Evolutionary conservation across 805 yeast genomes (phyloP), one percentile per base, ranked within the genome.

Genomic region (Gaillardinia entomophila): DNA sequence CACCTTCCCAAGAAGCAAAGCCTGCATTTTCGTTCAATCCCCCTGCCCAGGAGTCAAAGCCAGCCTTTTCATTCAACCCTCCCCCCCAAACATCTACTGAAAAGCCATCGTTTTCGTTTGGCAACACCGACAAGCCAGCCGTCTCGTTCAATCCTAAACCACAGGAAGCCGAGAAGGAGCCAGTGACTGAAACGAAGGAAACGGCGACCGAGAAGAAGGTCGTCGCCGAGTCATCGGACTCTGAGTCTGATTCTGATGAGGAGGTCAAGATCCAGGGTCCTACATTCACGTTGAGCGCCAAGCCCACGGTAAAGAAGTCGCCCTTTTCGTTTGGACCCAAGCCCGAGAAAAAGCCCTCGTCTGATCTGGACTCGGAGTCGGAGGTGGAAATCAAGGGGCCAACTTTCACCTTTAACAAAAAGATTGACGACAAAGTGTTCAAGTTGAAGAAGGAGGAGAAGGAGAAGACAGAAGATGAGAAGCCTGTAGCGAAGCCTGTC

Each of bases 311-410:
- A 5, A 66, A 63, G 40, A 53, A 48, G 15, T 49, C 69, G 0
- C 64, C 66, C 2, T 64, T 66, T 27, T 38, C 67, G 11, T 64
- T 64, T 38, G 62, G 61, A 6, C 55, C 61, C 4, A 54, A 59
- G 30, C 49, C 51, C 18, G 43, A 49, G 27, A 50, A 51, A 30
- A 37, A 41, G 24, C 45, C 44, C 8, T 51, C 46, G 26, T 61
- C 71, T 3, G 77, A 71, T 32, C 61, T 71, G 1, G 79, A 74
- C 28, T 66, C 75, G 1, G 84, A 77, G 22, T 77, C 77, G 14
- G 83, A 77, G 24, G 56, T 79, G 16, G 80, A 78, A 49, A 71
- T 82, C 18, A 75, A 83, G 53, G 94, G 94, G 1, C 94, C 95
- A 14, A 57, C 66, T 11, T 85, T 85, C 51, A 69, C 52, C 3